Evolutionary conservation across 78 protist species (phyloP), one percentile per base, ranked within the genome.

Genomic region (Dictyostelium intermedium): DNA sequence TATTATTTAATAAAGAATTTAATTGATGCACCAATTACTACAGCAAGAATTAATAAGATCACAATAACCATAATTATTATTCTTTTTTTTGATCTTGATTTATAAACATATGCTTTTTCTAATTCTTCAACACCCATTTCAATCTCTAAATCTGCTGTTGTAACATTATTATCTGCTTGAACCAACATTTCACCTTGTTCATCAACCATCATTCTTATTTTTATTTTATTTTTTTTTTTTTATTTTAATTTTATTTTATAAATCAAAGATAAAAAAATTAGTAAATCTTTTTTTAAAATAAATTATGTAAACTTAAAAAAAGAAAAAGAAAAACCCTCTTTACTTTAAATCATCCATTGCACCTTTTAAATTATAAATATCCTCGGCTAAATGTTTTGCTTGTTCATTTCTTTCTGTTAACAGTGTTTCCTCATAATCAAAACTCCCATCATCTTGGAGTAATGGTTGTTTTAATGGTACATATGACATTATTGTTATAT

Each of bases 341-440:
- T 69, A 70, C 77, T 70, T 70, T 30, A 82, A 23, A 34, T 82
- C 86, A 82, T 82, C 74, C 86, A 82, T 82, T 35, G 86, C 86
- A 60, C 74, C 74, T 34, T 82, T 47, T 47, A 82, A 60, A 11
- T 82, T 43, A 34, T 30, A 82, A 0, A 82, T 8, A 56, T 82
- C 86, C 0, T 82, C 16, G 4, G 47, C 86, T 8, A 82, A 27
- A 45, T 56, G 39, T 60, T 35, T 82, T 14, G 74, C 47, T 34
- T 82, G 77, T 60, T 20, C 18, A 30, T 82, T 82, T 82, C 86
- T 82, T 82, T 82, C 86, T 16, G 30, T 1, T 16, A 82, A 41
- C 8, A 82, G 0, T 35, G 37, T 27, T n/a, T 82, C 86, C 60
- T 82, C 86, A 60, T 82, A 82, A 18, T 82, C 86, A 60, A 34